Base-by-base conservation (phyloP, 129 eudicot genomes). In the Lactuca saligna region DNA sequence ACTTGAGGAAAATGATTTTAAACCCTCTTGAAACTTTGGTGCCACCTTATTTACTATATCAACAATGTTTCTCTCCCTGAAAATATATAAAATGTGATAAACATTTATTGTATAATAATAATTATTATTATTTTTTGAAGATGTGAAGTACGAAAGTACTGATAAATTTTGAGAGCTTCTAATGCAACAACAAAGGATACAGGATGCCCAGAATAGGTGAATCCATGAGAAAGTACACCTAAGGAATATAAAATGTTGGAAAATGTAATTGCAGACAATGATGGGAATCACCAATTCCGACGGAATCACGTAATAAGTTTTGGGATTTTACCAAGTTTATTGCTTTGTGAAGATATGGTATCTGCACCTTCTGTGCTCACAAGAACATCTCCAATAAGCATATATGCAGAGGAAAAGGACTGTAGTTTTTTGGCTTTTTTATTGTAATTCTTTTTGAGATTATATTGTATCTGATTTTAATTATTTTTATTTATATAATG, bases 381-480 rank as follows among this genome's bases (percentile, higher is more conserved):
- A 66, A 91, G 88, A 72, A 91, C 86, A 70, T 94, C 97, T 82
- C 97, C 97, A 65, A 91, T 91, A 20, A 96, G 97, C 86, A 88
- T 69, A 75, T 91, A 91, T 61, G 88, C 97, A 25, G 97, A 91
- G 34, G 97, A 88, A 31, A 91, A 89, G 20, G 97, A 96, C 97
- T 91, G 91, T 38, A 69, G 46, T 25, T 25, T 25, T 25, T 25
- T 25, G 29, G 29, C 29, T 25, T 25, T 25, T 25, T 25, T 25
- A 25, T 25, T 25, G 29, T 25, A 25, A 25, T 25, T 25, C 29
- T 25, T 0, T 25, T 25, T 25, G 29, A 25, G 29, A 25, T 25
- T 25, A 25, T 25, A 25, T 25, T 0, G 29, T 25, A 25, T 25
- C 29, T 25, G 29, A 25, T 25, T 25, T 25, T 25, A 25, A 0